Conservation (phyloP, 2,329 filamentous ascomycete species). For the Aspergillus versicolor region DNA sequence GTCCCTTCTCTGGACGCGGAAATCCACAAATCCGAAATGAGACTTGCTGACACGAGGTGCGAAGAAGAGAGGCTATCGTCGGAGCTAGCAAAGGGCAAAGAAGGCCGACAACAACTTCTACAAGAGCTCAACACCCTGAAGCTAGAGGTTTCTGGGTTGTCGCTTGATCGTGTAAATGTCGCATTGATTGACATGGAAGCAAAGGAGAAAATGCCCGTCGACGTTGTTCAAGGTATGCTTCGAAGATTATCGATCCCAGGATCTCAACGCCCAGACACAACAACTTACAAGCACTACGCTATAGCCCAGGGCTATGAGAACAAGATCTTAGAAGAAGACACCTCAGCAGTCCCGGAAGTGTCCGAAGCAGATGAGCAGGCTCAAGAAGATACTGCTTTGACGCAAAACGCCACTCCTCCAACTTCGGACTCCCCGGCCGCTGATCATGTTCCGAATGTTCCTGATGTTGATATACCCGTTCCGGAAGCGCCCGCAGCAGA, state of each 20-base stretch:
- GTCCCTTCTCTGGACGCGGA: constrained; percentile 49
- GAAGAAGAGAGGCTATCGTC: constrained; percentile 42
- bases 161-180: constrained; percentile 45
- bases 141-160: constrained; percentile 48
- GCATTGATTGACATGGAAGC: constrained; percentile 24
- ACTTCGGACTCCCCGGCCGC: background rate
- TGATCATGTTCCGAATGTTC: constrained; percentile 1
- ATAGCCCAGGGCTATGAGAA: constrained; percentile 5
- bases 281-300: constrained; percentile 1
- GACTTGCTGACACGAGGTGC: constrained; percentile 31
- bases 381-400: background rate
- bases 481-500: constrained; percentile 16
- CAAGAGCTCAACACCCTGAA: constrained; percentile 51
- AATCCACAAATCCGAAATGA: constrained; percentile 37
- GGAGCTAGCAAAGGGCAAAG: constrained; percentile 48
- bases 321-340: background rate
- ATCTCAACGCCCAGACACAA: background rate
- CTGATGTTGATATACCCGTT: constrained; percentile 6
- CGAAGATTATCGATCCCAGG: constrained; percentile 1
- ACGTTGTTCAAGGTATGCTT: constrained; percentile 22
- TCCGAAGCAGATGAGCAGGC: background rate
- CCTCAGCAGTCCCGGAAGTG: background rate
- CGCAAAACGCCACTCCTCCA: background rate
- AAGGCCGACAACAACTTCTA: constrained; percentile 44
- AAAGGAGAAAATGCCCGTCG: constrained; percentile 14